Base-by-base conservation (phyloP, 2,329 filamentous ascomycete species). In the Pseudovirgaria hyperparasitica region DNA sequence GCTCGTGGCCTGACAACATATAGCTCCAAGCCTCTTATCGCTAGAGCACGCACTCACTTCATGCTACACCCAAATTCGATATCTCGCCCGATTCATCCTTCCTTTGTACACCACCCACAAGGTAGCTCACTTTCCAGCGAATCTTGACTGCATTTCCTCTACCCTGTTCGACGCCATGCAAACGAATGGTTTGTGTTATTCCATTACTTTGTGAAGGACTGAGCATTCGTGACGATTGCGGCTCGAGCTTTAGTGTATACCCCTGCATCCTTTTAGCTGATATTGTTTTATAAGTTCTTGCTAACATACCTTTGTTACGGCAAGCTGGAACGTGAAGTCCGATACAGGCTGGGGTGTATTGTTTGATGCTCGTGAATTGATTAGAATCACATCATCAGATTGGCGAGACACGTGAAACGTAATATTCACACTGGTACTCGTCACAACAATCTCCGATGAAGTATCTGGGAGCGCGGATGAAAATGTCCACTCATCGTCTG, bases 401-500 rank as follows among this genome's bases (percentile, higher is more conserved):
- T 65, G 54, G 43, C 82, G 66, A 13, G 66, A 70, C 5, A 82
- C 76, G 20, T 75, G 61, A 50, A 94, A 76, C 20, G 81, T 69
- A 33, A 92, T 76, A 33, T 72, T 71, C 24, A 96, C 59, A 22
- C 60, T 65, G 2, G 74, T 76, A 43, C 81, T 75, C 44, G 72
- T 74, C 22, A 94, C 71, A 4, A 65, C 67, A 12, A 78, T 60
- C 25, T 71, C 70, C 38, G 82, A 71, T 26, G 76, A 72, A 18
- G 72, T 65, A 33, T 71, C 65, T 3, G 87, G 87, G 9, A 94
- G 64, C 0, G 87, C 77, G 0, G 87, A 96, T 3, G 82, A 74
- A 51, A 96, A 96, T 14, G 74, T 80, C 86, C 87, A 96, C 46
- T 96, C 87, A 37, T 96, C 87, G 26, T 94, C 87, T 39, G 94